phyloP scores from a whole-genome alignment of 2,329 filamentous ascomycete genomes.

The Metarhizium humberi region DNA sequence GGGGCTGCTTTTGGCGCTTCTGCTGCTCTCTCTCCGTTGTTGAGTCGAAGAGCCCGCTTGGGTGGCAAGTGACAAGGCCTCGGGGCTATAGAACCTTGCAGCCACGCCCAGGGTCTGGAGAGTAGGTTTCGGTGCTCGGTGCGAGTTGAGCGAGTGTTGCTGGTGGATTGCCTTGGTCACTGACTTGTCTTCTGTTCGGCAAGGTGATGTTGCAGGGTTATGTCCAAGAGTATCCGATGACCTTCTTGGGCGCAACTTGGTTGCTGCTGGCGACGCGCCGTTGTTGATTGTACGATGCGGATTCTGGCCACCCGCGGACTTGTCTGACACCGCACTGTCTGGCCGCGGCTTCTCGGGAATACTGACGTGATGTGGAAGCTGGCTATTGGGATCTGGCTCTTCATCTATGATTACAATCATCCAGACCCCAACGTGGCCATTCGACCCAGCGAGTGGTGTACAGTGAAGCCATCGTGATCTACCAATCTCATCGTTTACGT shows the following conservation, averaged over 20 bases:
- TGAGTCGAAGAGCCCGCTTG: neutral
- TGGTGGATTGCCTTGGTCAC: slow-evolving; percentile 8
- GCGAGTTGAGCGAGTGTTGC: slow-evolving; percentile 6
- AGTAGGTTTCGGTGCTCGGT: neutral
- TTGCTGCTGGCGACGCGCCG: neutral
- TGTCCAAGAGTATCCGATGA: slow-evolving; percentile 12
- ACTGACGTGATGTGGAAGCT: neutral
- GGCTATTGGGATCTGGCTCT: slow-evolving; percentile 23
- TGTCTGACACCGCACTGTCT: neutral
- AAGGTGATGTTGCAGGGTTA: neutral
- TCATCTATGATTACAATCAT: slow-evolving; percentile 67
- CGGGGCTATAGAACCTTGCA: slow-evolving; percentile 8
- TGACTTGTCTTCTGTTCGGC: slow-evolving; percentile 2
- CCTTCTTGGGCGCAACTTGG: slow-evolving; percentile 6
- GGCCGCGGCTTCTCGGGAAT: neutral
- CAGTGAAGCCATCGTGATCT: slow-evolving; percentile 67
- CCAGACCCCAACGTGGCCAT: slow-evolving; percentile 64
- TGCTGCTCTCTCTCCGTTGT: neutral
- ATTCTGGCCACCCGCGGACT: neutral
- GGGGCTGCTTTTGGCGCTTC: neutral
- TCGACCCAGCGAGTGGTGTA: slow-evolving; percentile 58
- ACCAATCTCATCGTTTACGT: slow-evolving; percentile 31
- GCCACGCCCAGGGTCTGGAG: slow-evolving; percentile 2
- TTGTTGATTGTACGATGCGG: neutral
- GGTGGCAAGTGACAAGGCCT: slow-evolving; percentile 8